phyloP scores from a whole-genome alignment of 2,329 filamentous ascomycete species.

The Sarocladium oryzae region DNA sequence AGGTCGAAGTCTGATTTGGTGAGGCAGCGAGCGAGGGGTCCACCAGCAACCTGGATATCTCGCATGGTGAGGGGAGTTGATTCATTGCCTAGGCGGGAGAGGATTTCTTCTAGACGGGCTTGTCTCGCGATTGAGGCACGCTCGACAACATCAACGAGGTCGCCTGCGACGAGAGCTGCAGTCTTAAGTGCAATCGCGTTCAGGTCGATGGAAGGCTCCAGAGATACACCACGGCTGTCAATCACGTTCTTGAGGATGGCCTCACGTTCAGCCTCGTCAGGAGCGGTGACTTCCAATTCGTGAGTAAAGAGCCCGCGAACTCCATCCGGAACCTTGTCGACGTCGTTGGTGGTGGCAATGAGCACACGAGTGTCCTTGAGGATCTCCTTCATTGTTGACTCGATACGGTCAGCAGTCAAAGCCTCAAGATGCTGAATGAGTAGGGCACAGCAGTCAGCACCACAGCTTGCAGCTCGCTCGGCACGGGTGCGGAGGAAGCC shows the following conservation, averaged over 20 bases:
- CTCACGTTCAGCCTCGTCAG: constrained; percentile 87
- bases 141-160: constrained; percentile 90
- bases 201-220: constrained; percentile 80
- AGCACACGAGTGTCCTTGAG: constrained; percentile 73
- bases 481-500: constrained; percentile 81
- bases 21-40: constrained; percentile 69
- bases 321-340: constrained; percentile 88
- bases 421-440: constrained; percentile 89
- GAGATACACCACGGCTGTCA: constrained; percentile 64
- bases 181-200: constrained; percentile 87
- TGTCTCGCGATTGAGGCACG: constrained; percentile 73
- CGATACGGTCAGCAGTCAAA: constrained; percentile 84
- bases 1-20: constrained; percentile 79
- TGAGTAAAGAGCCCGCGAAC: constrained; percentile 90
- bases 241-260: constrained; percentile 77
- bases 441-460: constrained; percentile 73
- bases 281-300: constrained; percentile 87
- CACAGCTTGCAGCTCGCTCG: constrained; percentile 84
- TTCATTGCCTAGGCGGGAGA: constrained; percentile 25
- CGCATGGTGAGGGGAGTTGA: constrained; percentile 53
- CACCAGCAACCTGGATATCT: constrained; percentile 85
- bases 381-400: constrained; percentile 76
- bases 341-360: constrained; percentile 89
- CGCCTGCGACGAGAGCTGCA: constrained; percentile 87
- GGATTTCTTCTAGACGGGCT: constrained; percentile 65